Base-by-base conservation (phyloP, 2,329 filamentous ascomycete genomes). In the Atkinsonella hypoxylon region DNA sequence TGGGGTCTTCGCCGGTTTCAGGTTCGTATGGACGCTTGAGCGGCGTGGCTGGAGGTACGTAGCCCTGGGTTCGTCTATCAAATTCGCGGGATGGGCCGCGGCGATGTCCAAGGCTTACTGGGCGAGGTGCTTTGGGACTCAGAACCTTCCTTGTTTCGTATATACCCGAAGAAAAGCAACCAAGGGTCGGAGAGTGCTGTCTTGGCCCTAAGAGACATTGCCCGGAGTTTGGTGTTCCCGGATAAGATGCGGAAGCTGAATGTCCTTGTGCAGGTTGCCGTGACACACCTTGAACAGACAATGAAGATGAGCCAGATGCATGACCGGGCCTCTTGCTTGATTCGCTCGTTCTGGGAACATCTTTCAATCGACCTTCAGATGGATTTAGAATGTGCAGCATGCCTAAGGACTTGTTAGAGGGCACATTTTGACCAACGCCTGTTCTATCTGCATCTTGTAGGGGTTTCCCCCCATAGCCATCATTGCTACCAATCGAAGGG, bases 371-470 rank as follows among this genome's bases (percentile, higher is more conserved):
- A 32, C 61, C 54, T 34, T 67, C 66, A 9, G 66, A 50, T 34
- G 68, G 66, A 53, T 70, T 70, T 52, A 70, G 57, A 9, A 70
- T 64, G 26, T 63, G 69, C 48, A 65, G 63, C 46, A 70, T 68
- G 8, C 64, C 68, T 39, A 68, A 55, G 26, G 62, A 54, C 45
- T 54, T 62, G 26, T 20, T 47, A 39, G 57, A 49, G 5, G 57
- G 54, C 31, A 58, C 51, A 45, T 62, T 61, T 20, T 60, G 62
- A n/a, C 55, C 44, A 45, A 56, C 57, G 38, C 55, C 58, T 11
- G 57, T 51, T 17, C 53, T 56, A 42, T 61, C 59, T 40, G 57
- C 54, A 32, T 57, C 51, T 46, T 59, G 31, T 53, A 59, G 31
- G 46, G 54, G 49, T 52, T 45, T 50, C 17, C 56, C 45, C 36